Evolutionary conservation across 202 grass and related monocot genomes (phyloP), one percentile per base, ranked within the genome.

Genomic region (Cymbopogon flexuosus): DNA sequence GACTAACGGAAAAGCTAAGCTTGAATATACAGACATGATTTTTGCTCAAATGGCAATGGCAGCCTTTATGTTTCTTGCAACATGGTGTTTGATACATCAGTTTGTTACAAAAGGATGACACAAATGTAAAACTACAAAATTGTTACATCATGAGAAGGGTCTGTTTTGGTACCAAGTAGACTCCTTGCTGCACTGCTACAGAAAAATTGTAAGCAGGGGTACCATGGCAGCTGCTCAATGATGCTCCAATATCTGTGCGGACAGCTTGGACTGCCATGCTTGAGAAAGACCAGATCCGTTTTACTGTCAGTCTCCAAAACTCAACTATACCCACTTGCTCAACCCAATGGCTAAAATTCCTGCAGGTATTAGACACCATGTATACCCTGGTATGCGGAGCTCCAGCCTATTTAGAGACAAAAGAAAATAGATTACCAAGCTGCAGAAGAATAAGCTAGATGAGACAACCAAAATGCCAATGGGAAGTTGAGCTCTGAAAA

Each of bases 41-140:
- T 78, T 57, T 24, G 10, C 41, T 79, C 14, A 68, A 29, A 31
- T 21, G 36, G 35, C 13, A 64, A 56, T 6, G 2, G 7, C n/a
- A 65, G 18, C 14, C 47, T 9, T 14, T 0, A 10, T 30, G 7
- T 82, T 76, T 81, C 36, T 59, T 10, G 18, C 18, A 37, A 47
- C 23, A 43, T 1, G 9, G 13, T 16, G 54, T 33, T 40, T 10
- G 22, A 62, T 81, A 82, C 39, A 86, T 68, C 31, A 54, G 51
- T 46, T 73, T 82, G 79, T 67, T 85, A 81, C 65, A 81, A 13
- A 49, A 66, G 40, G 60, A 70, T 22, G 0, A 22, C 71, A 81
- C 8, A 79, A 40, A 67, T 24, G 27, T 68, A 19, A 27, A 75
- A 72, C 71, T 81, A 84, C 70, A 82, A 82, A 89, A 78, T 41